Conservation (phyloP, 352 stramenopile species). For the Salisapilia sapeloensis region DNA sequence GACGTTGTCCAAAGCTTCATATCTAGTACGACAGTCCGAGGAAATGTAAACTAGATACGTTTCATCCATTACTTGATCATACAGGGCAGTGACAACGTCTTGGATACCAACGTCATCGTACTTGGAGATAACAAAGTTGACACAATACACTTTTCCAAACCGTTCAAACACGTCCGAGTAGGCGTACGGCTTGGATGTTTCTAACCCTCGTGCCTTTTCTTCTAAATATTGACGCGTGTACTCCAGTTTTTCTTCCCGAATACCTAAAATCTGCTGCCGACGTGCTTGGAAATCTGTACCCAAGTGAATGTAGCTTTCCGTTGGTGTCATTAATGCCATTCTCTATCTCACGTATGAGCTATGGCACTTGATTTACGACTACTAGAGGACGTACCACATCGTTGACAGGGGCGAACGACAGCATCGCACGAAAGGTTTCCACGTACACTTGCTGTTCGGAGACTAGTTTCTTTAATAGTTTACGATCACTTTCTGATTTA, state of each 20-base stretch:
- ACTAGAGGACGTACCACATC: too few relatives aligned
- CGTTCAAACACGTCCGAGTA: background rate
- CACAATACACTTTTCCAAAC: background rate
- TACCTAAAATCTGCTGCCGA: background rate
- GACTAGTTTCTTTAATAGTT: too few relatives aligned
- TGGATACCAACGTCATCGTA: background rate
- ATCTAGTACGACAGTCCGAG: background rate
- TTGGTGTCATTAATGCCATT: background rate
- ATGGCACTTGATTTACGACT: too few relatives aligned
- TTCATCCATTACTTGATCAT: background rate
- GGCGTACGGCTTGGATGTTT: background rate
- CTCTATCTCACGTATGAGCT: too few relatives aligned
- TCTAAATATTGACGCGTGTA: background rate
- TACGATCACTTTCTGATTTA: too few relatives aligned
- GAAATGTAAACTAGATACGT: background rate
- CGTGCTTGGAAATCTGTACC: background rate
- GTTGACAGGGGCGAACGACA: too few relatives aligned
- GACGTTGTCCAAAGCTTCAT: too few relatives aligned
- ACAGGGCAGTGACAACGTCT: background rate
- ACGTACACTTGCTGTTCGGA: too few relatives aligned
- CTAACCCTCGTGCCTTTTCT: background rate
- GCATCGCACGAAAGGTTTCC: too few relatives aligned
- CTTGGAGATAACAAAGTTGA: background rate
- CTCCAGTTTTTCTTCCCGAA: background rate
- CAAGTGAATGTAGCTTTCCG: background rate